Percentiles rank a stretch among this genome's conserved stretches.
These are phyloP conservation scores for Terfezia claveryi DNA, from an alignment of 495 filamentous ascomycete species.

Conservation along the genomic window DNA sequence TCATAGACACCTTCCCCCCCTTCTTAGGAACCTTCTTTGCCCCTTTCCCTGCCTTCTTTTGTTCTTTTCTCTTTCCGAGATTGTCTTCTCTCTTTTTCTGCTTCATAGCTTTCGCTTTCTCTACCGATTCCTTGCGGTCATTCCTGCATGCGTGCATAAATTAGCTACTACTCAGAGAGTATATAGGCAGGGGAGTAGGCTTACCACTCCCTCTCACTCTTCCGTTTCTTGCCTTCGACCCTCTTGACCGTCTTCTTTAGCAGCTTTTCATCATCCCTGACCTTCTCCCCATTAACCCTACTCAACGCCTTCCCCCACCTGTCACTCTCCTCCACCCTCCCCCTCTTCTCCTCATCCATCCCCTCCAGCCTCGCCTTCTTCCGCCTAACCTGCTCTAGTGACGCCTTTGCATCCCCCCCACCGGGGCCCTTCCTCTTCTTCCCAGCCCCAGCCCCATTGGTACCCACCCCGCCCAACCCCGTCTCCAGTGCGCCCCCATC, in stretches of 20 bases:
- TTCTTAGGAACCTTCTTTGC: conserved; percentile 28
- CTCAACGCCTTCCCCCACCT: conserved; percentile 79
- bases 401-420: conserved; percentile 53
- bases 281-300: conserved; percentile 69
- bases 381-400: conserved; percentile 48
- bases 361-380: conserved; percentile 44
- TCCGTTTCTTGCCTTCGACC: conserved; percentile 71
- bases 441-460: conserved; percentile 17
- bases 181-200: background rate
- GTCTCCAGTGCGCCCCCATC: conserved; percentile 61
- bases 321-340: conserved; percentile 79
- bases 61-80: conserved; percentile 60
- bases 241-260: conserved; percentile 90
- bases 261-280: conserved; percentile 68
- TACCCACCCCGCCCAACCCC: conserved; percentile 36
- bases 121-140: conserved; percentile 48
- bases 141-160: conserved; percentile 23
- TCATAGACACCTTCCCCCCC: conserved; percentile 24
- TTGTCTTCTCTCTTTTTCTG: conserved; percentile 83
- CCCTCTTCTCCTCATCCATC: conserved; percentile 55
- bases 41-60: conserved; percentile 41
- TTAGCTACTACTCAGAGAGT: background rate
- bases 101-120: conserved; percentile 49
- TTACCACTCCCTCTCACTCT: conserved; percentile 69
- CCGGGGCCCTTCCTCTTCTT: conserved; percentile 41